A percentile compares a stretch with the other conserved stretches of the same genome.
phyloP scores from a whole-genome alignment of 2,329 filamentous ascomycete species.

The Neofusicoccum umdonicola region DNA sequence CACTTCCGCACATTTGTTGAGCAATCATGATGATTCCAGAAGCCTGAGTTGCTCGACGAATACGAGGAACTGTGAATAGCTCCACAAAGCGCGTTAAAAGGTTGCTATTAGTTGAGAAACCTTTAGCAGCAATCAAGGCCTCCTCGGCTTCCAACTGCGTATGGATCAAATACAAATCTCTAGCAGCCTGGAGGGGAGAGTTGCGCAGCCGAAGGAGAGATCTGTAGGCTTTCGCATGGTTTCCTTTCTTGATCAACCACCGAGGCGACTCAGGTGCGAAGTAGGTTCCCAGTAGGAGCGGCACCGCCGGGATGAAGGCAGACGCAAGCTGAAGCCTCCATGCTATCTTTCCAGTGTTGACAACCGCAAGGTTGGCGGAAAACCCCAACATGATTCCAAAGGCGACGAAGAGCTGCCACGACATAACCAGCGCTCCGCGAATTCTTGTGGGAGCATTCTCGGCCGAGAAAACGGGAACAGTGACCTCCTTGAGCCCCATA shows the following conservation, averaged over 20 bases:
- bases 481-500: constrained; percentile 72
- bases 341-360: constrained; percentile 34
- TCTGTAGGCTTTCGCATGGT: constrained; percentile 38
- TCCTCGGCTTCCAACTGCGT: constrained; percentile 32
- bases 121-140: constrained; percentile 26
- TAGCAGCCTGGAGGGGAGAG: constrained; percentile 39
- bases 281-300: constrained; percentile 36
- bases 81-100: background rate
- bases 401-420: constrained; percentile 45
- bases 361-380: constrained; percentile 40
- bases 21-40: constrained; percentile 32
- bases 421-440: constrained; percentile 30
- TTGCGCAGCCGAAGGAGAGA: constrained; percentile 40
- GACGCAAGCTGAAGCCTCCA: constrained; percentile 42
- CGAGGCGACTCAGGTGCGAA: constrained; percentile 27
- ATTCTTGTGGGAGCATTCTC: constrained; percentile 60
- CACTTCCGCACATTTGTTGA: constrained; percentile 31
- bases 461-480: constrained; percentile 73
- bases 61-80: constrained; percentile 27
- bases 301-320: constrained; percentile 40
- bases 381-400: constrained; percentile 48
- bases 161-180: constrained; percentile 49
- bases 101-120: background rate
- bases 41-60: constrained; percentile 26
- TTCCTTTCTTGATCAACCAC: constrained; percentile 43